These are phyloP conservation scores for Litsea cubeba DNA, from an alignment of 164 flowering plant genomes.

Conservation along the genomic window DNA sequence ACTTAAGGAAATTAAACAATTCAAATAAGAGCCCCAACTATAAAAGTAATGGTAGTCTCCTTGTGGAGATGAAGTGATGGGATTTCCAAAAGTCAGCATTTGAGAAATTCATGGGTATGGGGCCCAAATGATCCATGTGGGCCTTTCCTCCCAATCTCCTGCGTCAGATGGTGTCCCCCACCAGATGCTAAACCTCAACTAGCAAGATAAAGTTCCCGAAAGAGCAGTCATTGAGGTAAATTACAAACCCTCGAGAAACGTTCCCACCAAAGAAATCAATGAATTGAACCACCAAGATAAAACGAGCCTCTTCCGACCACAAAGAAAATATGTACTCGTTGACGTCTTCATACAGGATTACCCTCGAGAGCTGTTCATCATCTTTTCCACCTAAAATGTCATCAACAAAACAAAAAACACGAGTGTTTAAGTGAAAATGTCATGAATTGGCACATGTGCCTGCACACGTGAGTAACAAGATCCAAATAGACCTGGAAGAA, in stretches of 20 bases:
- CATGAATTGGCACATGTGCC: neutral
- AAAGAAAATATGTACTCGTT: constrained; percentile 77
- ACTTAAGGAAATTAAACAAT: no score
- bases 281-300: constrained; percentile 60
- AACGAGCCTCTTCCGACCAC: constrained; percentile 64
- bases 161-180: neutral
- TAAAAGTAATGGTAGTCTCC: no score
- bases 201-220: neutral
- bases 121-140: no score
- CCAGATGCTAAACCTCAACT: neutral
- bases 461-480: neutral
- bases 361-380: constrained; percentile 63
- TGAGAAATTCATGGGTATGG: no score
- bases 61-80: no score
- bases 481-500: neutral
- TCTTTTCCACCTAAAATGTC: constrained; percentile 37
- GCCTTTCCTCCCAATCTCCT: no score
- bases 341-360: constrained; percentile 76
- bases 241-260: constrained; percentile 55
- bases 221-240: neutral
- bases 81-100: no score
- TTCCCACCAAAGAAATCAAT: constrained; percentile 86
- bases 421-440: constrained; percentile 12
- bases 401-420: constrained; percentile 18
- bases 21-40: no score